Conservation (phyloP, 2,329 filamentous ascomycete genomes). For the Xylaria sp. region DNA sequence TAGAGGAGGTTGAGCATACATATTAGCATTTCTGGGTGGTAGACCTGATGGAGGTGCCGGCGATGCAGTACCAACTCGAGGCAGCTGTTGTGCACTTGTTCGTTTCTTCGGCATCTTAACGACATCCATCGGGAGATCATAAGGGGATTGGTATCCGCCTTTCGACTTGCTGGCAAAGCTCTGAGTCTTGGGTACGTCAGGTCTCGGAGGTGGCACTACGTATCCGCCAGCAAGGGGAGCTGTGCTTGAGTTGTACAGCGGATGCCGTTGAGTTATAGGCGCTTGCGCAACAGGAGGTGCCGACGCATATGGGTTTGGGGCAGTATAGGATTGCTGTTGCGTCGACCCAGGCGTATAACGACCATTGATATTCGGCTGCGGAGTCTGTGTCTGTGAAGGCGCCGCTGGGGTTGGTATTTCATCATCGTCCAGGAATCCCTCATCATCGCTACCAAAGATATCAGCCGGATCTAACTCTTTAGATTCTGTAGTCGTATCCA, state of each 20-base stretch:
- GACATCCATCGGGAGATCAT: slow-evolving; percentile 92
- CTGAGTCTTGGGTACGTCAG: slow-evolving; percentile 69
- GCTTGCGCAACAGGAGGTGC: slow-evolving; percentile 52
- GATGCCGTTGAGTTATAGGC: slow-evolving; percentile 43
- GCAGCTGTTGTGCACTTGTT: slow-evolving; percentile 65
- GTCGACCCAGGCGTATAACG: slow-evolving; percentile 50
- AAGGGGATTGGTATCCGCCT: slow-evolving; percentile 91
- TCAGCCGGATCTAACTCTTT: slow-evolving; percentile 69
- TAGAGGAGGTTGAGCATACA: slow-evolving; percentile 53
- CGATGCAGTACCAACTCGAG: slow-evolving; percentile 52
- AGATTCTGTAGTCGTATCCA: slow-evolving; percentile 60
- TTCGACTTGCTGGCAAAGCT: slow-evolving; percentile 93
- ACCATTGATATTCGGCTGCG: slow-evolving; percentile 46
- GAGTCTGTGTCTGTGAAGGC: slow-evolving; percentile 40
- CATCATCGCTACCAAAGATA: slow-evolving; percentile 84
- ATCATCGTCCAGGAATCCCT: slow-evolving; percentile 82
- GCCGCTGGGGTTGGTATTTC: slow-evolving; percentile 51
- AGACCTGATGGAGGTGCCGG: slow-evolving; percentile 59
- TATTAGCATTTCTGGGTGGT: slow-evolving; percentile 71
- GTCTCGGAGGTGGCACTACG: slow-evolving; percentile 53
- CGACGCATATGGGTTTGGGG: slow-evolving; percentile 60
- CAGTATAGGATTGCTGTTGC: slow-evolving; percentile 41
- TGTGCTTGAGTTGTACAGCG: slow-evolving; percentile 45
- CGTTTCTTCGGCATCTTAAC: slow-evolving; percentile 77
- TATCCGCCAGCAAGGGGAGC: slow-evolving; percentile 51